Base-by-base conservation (phyloP, 2,329 filamentous ascomycete genomes). In the Zymoseptoria brevis region DNA sequence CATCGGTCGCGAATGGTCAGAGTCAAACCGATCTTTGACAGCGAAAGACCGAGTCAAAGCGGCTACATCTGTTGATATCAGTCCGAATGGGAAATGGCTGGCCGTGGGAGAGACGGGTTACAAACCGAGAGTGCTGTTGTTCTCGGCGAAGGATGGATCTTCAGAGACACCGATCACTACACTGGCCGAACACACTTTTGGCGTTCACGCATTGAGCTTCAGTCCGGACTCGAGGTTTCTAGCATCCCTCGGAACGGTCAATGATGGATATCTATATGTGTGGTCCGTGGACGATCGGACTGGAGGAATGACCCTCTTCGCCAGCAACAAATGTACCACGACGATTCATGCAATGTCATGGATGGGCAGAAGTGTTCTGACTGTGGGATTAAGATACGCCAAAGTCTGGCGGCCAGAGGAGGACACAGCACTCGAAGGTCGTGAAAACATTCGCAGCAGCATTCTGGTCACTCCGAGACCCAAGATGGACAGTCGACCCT, bases 71-170 rank as follows among this genome's bases (percentile, higher is more conserved):
- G 83, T 99, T 24, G 87, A 90, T 21, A 81, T 99, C 64, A 96
- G 91, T 71, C 85, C 86, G 0, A 91, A 96, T 75, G 92, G 89
- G 30, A 88, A 84, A 67, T 95, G 88, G 71, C 79, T 99, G 56
- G 94, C 93, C 8, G 88, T 97, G 2, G 94, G 94, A 68, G 94
- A 99, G 62, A 96, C 92, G 3, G 94, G 94, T 21, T 96, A 97
- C 74, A 89, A 87, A 56, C 94, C 94, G 5, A 83, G 94, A 56
- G 90, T 99, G 21, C 80, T 97, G 59, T 87, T 99, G 57, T 99
- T 96, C 75, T 90, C 85, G 30, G 85, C 94, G 4, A 83, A 79
- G 3, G 75, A 88, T 67, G 91, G 96, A 69, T 82, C 82, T 41
- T 88, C 89, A 1, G 92, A 97, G 68, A 82, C 82, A 0, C 94